Base-by-base conservation (phyloP, 805 yeast species). In the Monosporozyma servazzii region DNA sequence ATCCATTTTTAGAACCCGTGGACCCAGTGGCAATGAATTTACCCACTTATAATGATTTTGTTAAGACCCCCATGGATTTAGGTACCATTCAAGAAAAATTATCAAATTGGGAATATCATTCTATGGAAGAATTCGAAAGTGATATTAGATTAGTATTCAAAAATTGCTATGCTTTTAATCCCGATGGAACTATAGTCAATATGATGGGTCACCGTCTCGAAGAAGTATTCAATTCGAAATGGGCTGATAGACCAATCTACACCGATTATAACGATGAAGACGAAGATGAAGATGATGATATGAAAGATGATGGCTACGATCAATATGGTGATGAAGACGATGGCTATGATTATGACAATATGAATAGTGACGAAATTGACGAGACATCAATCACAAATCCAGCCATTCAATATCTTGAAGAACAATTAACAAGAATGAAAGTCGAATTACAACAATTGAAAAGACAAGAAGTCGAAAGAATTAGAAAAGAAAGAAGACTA, bases 161-260 rank as follows among this genome's bases (percentile, higher is more conserved):
- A 55, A 91, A 93, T 70, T 91, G 98, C 71, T 93, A 88, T 67
- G 75, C 77, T 15, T 93, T 91, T 73, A 93, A 93, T 69, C 98
- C 99, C 2, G 96, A 86, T 60, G 96, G 96, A n/a, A 83, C 96
- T 5, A 95, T 95, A 47, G 99, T 93, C 37, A 88, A 90, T 67
- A 78, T 80, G 77, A 86, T 93, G 95, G 99, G 98, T 18, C 96
- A 88, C 66, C 78, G 89, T 59, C 73, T 93, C 51, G 97, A 93
- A 69, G 83, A 82, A 27, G 78, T 86, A 2, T 93, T 91, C 64
- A 86, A 88, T 61, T 82, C 86, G 62, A 84, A 82, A 67, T 91
- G 98, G 97, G 77, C 80, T 23, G 89, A 88, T 58, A 81, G 83
- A 66, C 96, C 96, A 18, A 75, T 81, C 13, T 80, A 86, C 18